These are phyloP conservation scores for Eucalyptus curtisii DNA, from an alignment of 345 rosid species.

Conservation along the genomic window DNA sequence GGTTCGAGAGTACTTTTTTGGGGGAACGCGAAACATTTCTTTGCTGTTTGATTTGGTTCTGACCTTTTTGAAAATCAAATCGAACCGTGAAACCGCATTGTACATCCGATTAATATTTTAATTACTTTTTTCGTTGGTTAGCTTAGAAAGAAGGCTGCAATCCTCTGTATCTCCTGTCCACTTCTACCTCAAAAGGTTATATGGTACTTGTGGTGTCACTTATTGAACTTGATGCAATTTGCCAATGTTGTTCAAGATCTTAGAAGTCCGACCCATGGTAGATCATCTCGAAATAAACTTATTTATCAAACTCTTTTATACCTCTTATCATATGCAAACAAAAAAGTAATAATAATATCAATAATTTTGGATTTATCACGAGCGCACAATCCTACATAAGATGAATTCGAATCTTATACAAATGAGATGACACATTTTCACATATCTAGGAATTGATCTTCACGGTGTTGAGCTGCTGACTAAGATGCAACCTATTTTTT, in stretches of 20 bases:
- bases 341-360: not conserved
- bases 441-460: not conserved
- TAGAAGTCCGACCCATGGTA: not conserved
- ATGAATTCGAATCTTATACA: not conserved
- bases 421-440: not conserved
- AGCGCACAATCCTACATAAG: not conserved
- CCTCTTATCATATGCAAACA: not conserved
- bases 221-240: not conserved
- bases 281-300: not conserved
- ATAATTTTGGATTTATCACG: too few species aligned
- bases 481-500: not conserved
- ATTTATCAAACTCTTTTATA: not conserved
- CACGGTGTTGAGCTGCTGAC: not conserved
- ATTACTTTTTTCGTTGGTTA: not conserved
- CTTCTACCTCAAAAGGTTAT: not conserved
- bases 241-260: not conserved
- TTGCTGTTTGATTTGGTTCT: not conserved
- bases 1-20: not conserved
- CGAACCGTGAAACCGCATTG: not conserved
- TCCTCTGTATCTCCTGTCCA: not conserved
- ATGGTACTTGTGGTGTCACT: not conserved
- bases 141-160: not conserved
- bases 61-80: not conserved
- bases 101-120: not conserved
- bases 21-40: not conserved